These are phyloP conservation scores for Amylostereum areolatum DNA, from an alignment of 1,284 basidiomycete species.

Conservation along the genomic window DNA sequence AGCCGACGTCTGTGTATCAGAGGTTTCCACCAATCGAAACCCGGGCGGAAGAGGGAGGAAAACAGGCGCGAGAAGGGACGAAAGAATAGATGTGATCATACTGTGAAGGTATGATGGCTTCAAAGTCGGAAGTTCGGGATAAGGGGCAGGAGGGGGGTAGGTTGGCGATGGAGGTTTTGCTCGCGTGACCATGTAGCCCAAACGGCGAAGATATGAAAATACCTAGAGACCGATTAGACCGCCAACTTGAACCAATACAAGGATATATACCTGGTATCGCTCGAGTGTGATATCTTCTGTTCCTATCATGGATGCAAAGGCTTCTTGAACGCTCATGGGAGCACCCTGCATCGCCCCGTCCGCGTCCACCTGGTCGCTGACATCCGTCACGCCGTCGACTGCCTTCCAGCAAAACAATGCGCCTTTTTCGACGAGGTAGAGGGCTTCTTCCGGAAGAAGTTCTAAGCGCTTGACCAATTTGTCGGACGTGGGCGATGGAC, in stretches of 20 bases:
- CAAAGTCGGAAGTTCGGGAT: constrained; percentile 4
- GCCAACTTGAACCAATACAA: neutral
- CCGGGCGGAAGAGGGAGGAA: constrained; percentile 14
- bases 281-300: constrained; percentile 74
- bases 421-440: constrained; percentile 90
- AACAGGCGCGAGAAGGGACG: constrained; percentile 27
- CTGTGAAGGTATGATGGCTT: constrained; percentile 23
- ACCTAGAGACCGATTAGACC: constrained; percentile 45
- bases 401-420: constrained; percentile 78
- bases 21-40: constrained; percentile 59
- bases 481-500: constrained; percentile 24
- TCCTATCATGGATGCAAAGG: constrained; percentile 80
- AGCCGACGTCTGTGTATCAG: constrained; percentile 39
- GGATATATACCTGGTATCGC: constrained; percentile 71
- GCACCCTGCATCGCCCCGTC: constrained; percentile 46
- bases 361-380: constrained; percentile 15
- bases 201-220: constrained; percentile 85
- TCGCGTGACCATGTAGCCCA: constrained; percentile 87
- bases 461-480: constrained; percentile 64
- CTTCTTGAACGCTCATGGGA: constrained; percentile 90
- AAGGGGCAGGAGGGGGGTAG: constrained; percentile 50
- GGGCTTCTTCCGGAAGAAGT: constrained; percentile 88
- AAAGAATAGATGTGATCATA: constrained; percentile 29
- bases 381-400: constrained; percentile 6
- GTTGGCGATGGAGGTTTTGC: constrained; percentile 52